These are phyloP conservation scores for Cytospora chrysosperma DNA, from an alignment of 2,329 filamentous ascomycete genomes.

Conservation along the genomic window DNA sequence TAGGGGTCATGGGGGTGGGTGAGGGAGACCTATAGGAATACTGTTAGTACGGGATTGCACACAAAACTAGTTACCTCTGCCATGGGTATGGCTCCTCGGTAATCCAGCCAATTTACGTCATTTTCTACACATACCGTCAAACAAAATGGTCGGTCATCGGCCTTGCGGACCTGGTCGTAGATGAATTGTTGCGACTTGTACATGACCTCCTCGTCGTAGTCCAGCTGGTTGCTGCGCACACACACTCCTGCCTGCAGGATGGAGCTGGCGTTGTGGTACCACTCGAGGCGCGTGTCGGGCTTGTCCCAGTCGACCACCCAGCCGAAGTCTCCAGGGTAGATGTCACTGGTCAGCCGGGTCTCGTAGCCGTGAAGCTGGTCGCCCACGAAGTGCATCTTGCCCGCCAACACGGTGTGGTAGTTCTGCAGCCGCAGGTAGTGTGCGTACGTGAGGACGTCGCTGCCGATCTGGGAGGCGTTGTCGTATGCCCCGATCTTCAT, in stretches of 20 bases:
- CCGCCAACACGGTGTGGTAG: slow-evolving; percentile 87
- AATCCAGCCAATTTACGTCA: neutral
- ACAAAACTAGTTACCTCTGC: neutral
- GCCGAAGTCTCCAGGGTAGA: slow-evolving; percentile 91
- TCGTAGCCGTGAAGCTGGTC: slow-evolving; percentile 95
- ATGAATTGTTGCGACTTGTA: slow-evolving; percentile 86
- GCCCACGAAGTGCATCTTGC: slow-evolving; percentile 97
- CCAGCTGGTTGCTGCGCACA: slow-evolving; percentile 88
- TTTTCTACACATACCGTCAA: slow-evolving; percentile 58
- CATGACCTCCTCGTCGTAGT: slow-evolving; percentile 96
- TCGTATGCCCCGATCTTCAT: slow-evolving; percentile 91
- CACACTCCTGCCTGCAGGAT: slow-evolving; percentile 87
- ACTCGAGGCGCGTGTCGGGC: slow-evolving; percentile 80
- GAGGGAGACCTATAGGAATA: slow-evolving; percentile 63
- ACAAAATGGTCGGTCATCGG: slow-evolving; percentile 73
- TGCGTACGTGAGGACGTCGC: slow-evolving; percentile 86
- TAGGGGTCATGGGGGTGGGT: slow-evolving; percentile 96
- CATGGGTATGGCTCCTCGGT: neutral
- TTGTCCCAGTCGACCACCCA: slow-evolving; percentile 97
- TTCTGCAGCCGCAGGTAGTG: slow-evolving; percentile 83
- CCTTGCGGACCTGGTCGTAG: slow-evolving; percentile 85
- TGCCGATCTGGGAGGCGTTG: slow-evolving; percentile 81
- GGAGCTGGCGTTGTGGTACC: slow-evolving; percentile 95
- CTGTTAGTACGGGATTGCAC: slow-evolving; percentile 19
- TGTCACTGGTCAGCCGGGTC: slow-evolving; percentile 87